Conservation (phyloP, 108 stramenopile species). For the Nannochloropsis oceanica region DNA sequence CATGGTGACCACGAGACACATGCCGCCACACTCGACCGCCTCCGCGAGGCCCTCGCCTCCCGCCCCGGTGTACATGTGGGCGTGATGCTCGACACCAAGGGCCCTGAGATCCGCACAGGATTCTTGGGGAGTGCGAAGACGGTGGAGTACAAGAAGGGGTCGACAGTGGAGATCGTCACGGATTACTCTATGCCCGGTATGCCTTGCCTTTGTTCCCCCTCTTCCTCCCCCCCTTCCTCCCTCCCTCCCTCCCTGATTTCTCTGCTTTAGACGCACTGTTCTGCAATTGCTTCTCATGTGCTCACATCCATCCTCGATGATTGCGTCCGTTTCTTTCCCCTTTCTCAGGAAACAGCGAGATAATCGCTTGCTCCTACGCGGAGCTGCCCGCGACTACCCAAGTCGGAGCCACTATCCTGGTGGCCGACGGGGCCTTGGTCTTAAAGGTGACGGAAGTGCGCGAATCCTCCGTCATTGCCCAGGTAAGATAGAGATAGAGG, state of each 20-base stretch:
- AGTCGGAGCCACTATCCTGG: conserved; percentile 72
- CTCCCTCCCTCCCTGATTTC: no score
- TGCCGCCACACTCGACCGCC: conserved; percentile 29
- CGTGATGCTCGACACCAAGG: conserved; percentile 38
- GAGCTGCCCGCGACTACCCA: conserved; percentile 62
- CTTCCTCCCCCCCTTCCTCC: no score
- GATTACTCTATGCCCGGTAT: background rate
- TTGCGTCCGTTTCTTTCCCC: background rate
- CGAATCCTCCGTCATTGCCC: conserved; percentile 1
- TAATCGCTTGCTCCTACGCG: conserved; percentile 83
- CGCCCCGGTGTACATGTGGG: conserved; percentile 21
- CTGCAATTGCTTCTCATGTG: no score
- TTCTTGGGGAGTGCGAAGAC: background rate
- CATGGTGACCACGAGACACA: conserved; percentile 46
- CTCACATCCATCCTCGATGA: background rate
- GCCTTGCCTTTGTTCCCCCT: no score
- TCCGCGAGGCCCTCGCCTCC: conserved; percentile 29
- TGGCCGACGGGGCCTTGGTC: conserved; percentile 87
- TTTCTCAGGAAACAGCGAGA: conserved; percentile 37
- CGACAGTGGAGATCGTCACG: background rate
- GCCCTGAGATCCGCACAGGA: conserved; percentile 43
- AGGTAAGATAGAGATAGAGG: background rate
- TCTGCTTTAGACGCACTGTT: no score
- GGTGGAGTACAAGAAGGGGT: background rate
- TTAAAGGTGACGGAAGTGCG: conserved; percentile 59